phyloP scores from a whole-genome alignment of 345 rosid genomes.

The Lagerstroemia speciosa region DNA sequence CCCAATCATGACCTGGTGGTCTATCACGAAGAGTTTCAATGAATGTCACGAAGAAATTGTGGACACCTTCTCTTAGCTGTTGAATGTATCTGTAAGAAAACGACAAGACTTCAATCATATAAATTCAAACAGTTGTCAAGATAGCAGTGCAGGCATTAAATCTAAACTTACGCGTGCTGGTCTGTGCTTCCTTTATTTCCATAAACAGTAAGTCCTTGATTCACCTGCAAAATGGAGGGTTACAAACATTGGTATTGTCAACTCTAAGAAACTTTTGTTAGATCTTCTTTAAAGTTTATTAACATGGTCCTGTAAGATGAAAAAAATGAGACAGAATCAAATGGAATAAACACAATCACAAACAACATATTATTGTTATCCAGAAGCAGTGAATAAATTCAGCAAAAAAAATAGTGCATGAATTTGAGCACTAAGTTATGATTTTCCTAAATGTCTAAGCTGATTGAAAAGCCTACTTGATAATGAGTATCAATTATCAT shows the following conservation, averaged over 20 bases:
- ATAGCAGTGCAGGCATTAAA: neutral
- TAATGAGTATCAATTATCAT: neutral
- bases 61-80: constrained; percentile 97
- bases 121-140: neutral
- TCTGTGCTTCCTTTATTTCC: constrained; percentile 99
- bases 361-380: neutral
- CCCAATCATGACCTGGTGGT: constrained; percentile 99
- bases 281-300: neutral
- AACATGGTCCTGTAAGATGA: neutral
- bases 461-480: neutral
- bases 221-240: constrained; percentile 51
- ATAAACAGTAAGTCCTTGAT: constrained; percentile 90
- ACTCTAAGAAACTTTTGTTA: neutral
- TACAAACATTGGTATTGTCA: constrained; percentile 3
- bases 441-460: neutral
- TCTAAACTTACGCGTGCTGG: constrained; percentile 89
- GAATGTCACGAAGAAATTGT: constrained; percentile 92
- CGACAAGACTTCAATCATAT: neutral
- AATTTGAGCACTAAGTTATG: neutral
- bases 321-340: neutral
- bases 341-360: neutral
- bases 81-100: constrained; percentile 73
- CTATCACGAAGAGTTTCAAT: constrained; percentile 92
- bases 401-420: neutral
- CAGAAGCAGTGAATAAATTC: neutral